phyloP scores from a whole-genome alignment of 495 filamentous ascomycete species.

The Annulohypoxylon moriforme region DNA sequence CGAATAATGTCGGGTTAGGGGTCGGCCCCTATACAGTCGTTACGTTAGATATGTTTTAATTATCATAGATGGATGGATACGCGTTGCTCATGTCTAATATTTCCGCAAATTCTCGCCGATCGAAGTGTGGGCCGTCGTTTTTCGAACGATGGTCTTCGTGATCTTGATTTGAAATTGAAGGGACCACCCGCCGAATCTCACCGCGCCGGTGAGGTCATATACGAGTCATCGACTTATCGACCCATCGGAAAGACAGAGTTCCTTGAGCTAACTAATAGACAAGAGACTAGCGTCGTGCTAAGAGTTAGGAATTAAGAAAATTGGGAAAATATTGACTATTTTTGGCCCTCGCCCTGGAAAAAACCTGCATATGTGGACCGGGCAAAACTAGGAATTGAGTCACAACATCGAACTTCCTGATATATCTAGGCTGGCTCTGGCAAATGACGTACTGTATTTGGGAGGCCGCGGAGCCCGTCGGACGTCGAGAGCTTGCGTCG shows the following conservation, averaged over 20 bases:
- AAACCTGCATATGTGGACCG: background rate
- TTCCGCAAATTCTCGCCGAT: slow-evolving; percentile 8
- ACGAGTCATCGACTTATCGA: background rate
- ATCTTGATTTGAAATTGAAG: background rate
- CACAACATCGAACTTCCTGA: background rate
- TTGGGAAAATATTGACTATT: background rate
- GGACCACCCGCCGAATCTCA: background rate
- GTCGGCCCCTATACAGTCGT: slow-evolving; percentile 34
- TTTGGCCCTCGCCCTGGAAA: background rate
- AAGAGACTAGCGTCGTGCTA: background rate
- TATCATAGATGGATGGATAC: slow-evolving; percentile 31
- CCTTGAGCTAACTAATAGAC: background rate
- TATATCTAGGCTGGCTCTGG: background rate
- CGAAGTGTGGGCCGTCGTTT: background rate
- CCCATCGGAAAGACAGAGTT: background rate
- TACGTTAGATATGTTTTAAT: slow-evolving; percentile 37
- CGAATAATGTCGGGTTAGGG: slow-evolving; percentile 32
- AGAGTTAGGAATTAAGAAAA: background rate
- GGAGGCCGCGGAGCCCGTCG: background rate
- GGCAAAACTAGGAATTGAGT: background rate
- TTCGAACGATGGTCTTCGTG: background rate
- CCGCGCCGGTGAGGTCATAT: background rate
- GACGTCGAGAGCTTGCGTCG: background rate
- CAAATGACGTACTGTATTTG: background rate
- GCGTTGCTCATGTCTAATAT: slow-evolving; percentile 8